Conservation (phyloP, 176 grass and related monocot genomes). For the Oryza glumipatula region DNA sequence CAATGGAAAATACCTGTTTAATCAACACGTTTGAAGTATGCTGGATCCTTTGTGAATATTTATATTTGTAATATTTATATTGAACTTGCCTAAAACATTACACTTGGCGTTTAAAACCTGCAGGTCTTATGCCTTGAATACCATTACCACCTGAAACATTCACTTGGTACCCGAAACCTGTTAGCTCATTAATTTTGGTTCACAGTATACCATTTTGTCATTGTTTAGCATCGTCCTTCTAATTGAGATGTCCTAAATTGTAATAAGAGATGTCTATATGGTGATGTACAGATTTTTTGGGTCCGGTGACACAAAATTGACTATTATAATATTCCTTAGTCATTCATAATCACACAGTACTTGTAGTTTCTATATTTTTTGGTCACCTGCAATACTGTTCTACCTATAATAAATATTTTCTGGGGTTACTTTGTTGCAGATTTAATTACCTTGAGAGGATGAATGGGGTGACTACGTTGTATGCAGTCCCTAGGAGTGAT, state of each 20-base stretch:
- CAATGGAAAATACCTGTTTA: not conserved
- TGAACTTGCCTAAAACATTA: not conserved
- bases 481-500: conserved; percentile 49
- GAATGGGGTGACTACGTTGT: conserved; percentile 76
- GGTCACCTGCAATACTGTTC: not conserved
- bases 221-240: not conserved
- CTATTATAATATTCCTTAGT: not conserved
- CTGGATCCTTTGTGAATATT: not conserved
- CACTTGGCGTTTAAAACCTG: not conserved
- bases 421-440: conserved; percentile 47
- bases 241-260: not conserved
- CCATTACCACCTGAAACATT: not conserved
- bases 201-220: not conserved
- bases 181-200: not conserved
- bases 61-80: not conserved
- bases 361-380: conserved; percentile 21
- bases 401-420: conserved; percentile 13
- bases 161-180: not conserved
- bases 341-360: conserved; percentile 3
- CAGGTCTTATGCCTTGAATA: not conserved
- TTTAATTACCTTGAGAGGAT: conserved; percentile 92
- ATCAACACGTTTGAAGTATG: not conserved
- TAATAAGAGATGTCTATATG: not conserved
- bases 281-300: not conserved
- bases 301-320: conserved; percentile 2